Evolutionary conservation across 2,329 filamentous ascomycete species (phyloP).

Genomic region (Pseudopyrenochaeta lycopersici): DNA sequence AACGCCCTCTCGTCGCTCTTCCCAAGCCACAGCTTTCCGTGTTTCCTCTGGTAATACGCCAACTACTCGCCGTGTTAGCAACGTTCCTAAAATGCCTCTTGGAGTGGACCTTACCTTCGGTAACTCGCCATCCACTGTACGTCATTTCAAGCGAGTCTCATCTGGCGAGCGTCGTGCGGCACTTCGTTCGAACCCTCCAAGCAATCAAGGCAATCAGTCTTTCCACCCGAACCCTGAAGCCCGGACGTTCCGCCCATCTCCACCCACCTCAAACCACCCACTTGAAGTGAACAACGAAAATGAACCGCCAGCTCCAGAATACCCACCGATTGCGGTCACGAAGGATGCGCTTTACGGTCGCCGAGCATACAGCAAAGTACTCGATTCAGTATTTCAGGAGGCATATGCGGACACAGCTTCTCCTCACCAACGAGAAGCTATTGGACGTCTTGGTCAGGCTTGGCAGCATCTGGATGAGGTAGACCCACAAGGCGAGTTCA

Average conservation of each 20-base stretch:
- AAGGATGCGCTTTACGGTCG: slow-evolving; percentile 87
- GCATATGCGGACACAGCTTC: slow-evolving; percentile 80
- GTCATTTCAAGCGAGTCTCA: slow-evolving; percentile 89
- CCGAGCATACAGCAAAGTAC: slow-evolving; percentile 79
- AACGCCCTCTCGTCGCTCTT: slow-evolving; percentile 46
- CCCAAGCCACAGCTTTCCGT: slow-evolving; percentile 49
- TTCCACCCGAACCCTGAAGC: slow-evolving; percentile 49
- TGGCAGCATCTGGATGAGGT: slow-evolving; percentile 84
- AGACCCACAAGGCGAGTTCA: slow-evolving; percentile 89
- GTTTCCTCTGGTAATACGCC: slow-evolving; percentile 48
- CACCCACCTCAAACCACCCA: slow-evolving; percentile 41
- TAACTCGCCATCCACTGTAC: slow-evolving; percentile 89
- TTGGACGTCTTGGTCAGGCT: slow-evolving; percentile 84
- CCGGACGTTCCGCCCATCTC: slow-evolving; percentile 48
- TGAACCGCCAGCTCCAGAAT: slow-evolving; percentile 58
- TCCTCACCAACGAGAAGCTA: slow-evolving; percentile 79
- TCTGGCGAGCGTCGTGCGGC: slow-evolving; percentile 59
- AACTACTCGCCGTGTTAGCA: slow-evolving; percentile 56
- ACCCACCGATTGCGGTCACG: slow-evolving; percentile 62
- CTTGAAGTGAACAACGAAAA: slow-evolving; percentile 67
- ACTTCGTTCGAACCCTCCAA: slow-evolving; percentile 40
- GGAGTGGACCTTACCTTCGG: slow-evolving; percentile 93
- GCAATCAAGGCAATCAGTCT: slow-evolving; percentile 19
- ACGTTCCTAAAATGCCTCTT: slow-evolving; percentile 73
- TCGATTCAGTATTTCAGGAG: slow-evolving; percentile 86